Percentiles rank a stretch among this genome's conserved stretches.
Conservation (phyloP, 768 basidiomycete genomes). For the Mycena crocata region DNA sequence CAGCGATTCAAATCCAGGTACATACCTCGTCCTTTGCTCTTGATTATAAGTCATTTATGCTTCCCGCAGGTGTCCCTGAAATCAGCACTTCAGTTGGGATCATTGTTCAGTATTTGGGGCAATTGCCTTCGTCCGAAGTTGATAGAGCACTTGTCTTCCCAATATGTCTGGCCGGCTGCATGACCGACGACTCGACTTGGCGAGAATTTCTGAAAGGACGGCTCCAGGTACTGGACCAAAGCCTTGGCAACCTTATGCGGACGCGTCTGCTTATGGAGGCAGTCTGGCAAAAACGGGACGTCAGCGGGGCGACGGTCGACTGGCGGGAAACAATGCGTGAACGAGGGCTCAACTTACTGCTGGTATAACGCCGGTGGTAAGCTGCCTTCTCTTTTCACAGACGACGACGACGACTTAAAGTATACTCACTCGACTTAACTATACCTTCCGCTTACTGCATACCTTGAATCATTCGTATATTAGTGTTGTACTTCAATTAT, state of each 20-base stretch:
- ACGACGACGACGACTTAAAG: neutral
- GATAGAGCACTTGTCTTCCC: slow-evolving; percentile 82
- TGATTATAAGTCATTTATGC: slow-evolving; percentile 4
- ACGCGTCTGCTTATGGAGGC: slow-evolving; percentile 72
- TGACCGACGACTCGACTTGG: slow-evolving; percentile 72
- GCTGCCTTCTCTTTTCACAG: neutral
- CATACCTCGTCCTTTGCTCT: slow-evolving; percentile 35
- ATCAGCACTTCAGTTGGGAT: slow-evolving; percentile 68
- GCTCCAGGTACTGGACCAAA: slow-evolving; percentile 64
- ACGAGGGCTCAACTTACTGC: slow-evolving; percentile 59
- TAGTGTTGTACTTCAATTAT: slow-evolving; percentile 26
- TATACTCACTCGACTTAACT: slow-evolving; percentile 9
- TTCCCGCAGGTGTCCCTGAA: slow-evolving; percentile 72
- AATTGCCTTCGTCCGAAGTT: slow-evolving; percentile 65
- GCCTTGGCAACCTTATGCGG: slow-evolving; percentile 70
- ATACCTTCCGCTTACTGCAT: slow-evolving; percentile 12
- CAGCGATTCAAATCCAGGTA: slow-evolving; percentile 78
- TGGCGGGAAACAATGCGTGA: slow-evolving; percentile 71
- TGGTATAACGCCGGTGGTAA: slow-evolving; percentile 51
- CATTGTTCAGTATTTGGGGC: slow-evolving; percentile 64
- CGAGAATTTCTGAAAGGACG: slow-evolving; percentile 71
- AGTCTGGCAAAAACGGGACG: slow-evolving; percentile 76
- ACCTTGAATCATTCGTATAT: slow-evolving; percentile 12
- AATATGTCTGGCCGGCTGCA: slow-evolving; percentile 77
- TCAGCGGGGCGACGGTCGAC: slow-evolving; percentile 63